Percentiles rank a stretch among this genome's conserved stretches.
Evolutionary conservation across 257 asterid species (phyloP).

Genomic region (Gynochthodes officinalis): DNA sequence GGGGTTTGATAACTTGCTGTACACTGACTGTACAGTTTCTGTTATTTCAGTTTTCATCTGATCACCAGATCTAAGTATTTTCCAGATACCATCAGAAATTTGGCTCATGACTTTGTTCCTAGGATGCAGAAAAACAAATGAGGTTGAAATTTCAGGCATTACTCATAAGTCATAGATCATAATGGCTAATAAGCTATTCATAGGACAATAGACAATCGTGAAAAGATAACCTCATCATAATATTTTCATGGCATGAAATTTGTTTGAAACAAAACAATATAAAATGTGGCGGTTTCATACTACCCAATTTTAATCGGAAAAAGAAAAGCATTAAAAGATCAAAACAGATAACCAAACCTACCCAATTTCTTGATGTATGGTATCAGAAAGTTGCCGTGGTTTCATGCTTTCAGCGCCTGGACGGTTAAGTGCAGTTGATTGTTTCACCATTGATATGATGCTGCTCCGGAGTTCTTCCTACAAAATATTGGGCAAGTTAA

Average conservation of each 20-base stretch:
- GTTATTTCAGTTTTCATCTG: conserved; percentile 73
- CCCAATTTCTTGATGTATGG: conserved; percentile 94
- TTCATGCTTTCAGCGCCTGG: conserved; percentile 83
- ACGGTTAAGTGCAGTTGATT: conserved; percentile 63
- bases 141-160: conserved; percentile 3
- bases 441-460: conserved; percentile 64
- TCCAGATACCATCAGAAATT: conserved; percentile 81
- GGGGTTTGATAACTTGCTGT: conserved; percentile 51
- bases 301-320: background rate
- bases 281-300: too few relatives aligned
- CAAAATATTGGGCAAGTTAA: conserved; percentile 11
- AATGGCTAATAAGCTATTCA: background rate
- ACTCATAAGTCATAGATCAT: background rate
- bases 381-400: conserved; percentile 93
- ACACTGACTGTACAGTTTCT: conserved; percentile 75
- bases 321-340: background rate
- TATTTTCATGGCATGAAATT: background rate
- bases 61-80: conserved; percentile 63
- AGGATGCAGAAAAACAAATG: conserved; percentile 21
- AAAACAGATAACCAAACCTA: conserved; percentile 24
- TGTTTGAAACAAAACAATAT: background rate
- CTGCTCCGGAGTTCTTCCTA: conserved; percentile 68
- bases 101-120: conserved; percentile 76
- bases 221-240: background rate
- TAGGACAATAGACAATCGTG: background rate